A percentile compares a stretch with the other conserved stretches of the same genome.
Conservation (phyloP, 2,329 filamentous ascomycete species). For the Cladosporium sp. region DNA sequence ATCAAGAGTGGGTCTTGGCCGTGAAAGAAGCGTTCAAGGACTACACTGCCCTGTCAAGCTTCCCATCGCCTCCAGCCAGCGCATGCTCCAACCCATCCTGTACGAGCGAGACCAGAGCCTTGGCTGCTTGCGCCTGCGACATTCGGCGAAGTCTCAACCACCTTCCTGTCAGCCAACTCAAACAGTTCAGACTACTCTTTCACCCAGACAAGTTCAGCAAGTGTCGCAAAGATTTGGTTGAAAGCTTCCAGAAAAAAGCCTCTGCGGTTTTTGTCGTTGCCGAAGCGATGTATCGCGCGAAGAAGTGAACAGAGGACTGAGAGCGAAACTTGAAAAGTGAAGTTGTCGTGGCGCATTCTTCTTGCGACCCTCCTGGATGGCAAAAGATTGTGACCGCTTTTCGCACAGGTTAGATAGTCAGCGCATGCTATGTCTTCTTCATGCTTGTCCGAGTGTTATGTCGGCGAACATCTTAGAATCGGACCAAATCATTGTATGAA, state of each 20-base stretch:
- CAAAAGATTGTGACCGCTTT: background rate
- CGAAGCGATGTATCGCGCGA: slow-evolving; percentile 14
- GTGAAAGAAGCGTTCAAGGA: background rate
- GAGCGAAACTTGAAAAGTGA: background rate
- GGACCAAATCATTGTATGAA: background rate
- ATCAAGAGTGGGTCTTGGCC: background rate
- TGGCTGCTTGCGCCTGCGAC: slow-evolving; percentile 1
- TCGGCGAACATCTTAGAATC: background rate
- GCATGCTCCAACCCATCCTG: background rate
- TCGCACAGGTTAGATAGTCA: background rate
- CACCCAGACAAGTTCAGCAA: slow-evolving; percentile 26
- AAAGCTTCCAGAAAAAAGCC: slow-evolving; percentile 22
- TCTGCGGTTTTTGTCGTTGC: slow-evolving; percentile 22
- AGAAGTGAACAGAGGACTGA: background rate
- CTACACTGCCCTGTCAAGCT: background rate
- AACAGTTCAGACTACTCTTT: slow-evolving; percentile 22
- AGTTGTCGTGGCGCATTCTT: background rate
- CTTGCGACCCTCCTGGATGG: background rate
- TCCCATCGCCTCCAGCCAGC: background rate
- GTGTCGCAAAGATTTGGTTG: slow-evolving; percentile 16
- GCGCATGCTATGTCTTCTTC: background rate
- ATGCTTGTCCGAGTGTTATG: background rate
- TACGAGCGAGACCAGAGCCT: background rate
- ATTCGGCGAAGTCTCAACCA: background rate
- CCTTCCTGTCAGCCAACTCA: background rate